Percentiles rank a stretch among this genome's conserved stretches.
phyloP scores from a whole-genome alignment of 78 protist species.

The Dictyostelium brefeldianum region DNA sequence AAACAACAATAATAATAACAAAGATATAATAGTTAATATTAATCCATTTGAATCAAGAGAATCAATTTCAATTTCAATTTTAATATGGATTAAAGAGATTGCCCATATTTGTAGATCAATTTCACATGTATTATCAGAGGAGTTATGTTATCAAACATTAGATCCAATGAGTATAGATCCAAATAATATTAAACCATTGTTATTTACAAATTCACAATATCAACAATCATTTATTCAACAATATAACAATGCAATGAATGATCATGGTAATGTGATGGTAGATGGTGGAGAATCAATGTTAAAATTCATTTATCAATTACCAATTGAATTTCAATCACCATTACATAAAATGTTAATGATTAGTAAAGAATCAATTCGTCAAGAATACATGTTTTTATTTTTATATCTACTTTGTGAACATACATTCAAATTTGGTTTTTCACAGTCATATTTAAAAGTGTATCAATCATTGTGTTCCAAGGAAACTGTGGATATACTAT shows the following conservation, averaged over 20 bases:
- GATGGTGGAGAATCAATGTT: not conserved
- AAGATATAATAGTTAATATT: not conserved
- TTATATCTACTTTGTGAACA: constrained; percentile 53
- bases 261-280: too few species aligned
- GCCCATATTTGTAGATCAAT: not conserved
- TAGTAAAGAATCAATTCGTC: not conserved
- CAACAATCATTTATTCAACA: not conserved
- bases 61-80: constrained; percentile 3
- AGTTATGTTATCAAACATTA: constrained; percentile 46
- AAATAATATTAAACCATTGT: constrained; percentile 14
- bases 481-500: constrained; percentile 11
- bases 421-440: constrained; percentile 63
- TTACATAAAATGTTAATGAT: not conserved
- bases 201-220: not conserved
- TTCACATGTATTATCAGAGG: constrained; percentile 61
- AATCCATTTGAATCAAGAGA: not conserved
- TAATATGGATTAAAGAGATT: constrained; percentile 30
- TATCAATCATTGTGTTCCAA: not conserved
- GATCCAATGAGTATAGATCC: constrained; percentile 1
- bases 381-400: constrained; percentile 13
- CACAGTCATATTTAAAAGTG: constrained; percentile 26
- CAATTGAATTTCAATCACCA: constrained; percentile 48
- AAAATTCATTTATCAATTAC: constrained; percentile 2
- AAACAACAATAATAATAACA: not conserved
- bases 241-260: not conserved